phyloP scores from a whole-genome alignment of 75 land plant genomes.

The Sequoia sempervirens region DNA sequence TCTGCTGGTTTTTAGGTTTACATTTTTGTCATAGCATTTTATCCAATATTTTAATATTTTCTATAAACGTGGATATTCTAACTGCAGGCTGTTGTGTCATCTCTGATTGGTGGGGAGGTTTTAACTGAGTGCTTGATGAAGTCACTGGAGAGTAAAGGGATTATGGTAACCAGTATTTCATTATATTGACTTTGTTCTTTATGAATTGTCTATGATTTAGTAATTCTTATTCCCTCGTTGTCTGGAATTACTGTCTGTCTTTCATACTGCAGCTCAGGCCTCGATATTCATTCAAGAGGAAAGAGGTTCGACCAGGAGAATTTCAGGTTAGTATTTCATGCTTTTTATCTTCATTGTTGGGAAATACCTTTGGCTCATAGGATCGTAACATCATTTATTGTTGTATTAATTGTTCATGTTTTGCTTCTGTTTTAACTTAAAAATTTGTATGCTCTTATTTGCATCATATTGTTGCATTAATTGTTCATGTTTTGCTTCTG shows the following conservation, averaged over 20 bases:
- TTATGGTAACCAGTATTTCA: slow-evolving; percentile 35
- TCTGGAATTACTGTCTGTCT: background rate
- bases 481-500: background rate
- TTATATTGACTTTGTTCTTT: background rate
- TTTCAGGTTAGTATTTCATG: slow-evolving; percentile 57
- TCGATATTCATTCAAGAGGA: slow-evolving; percentile 85
- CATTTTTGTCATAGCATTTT: background rate
- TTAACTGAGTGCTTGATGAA: slow-evolving; percentile 80
- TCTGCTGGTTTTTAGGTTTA: background rate
- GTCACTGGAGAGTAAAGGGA: slow-evolving; percentile 78
- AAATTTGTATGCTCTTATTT: too few species aligned
- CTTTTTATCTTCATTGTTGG: background rate
- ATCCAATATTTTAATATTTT: background rate
- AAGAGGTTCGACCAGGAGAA: slow-evolving; percentile 76
- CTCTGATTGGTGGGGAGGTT: slow-evolving; percentile 92
- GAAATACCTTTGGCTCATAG: background rate
- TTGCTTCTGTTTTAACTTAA: background rate
- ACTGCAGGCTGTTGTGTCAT: slow-evolving; percentile 72
- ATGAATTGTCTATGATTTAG: background rate
- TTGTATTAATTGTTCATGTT: background rate
- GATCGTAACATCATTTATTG: background rate
- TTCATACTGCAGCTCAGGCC: slow-evolving; percentile 67
- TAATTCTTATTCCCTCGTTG: background rate
- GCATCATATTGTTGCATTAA: background rate
- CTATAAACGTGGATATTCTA: background rate